Base-by-base conservation (phyloP, 495 filamentous ascomycete species). In the Daldinia decipiens region DNA sequence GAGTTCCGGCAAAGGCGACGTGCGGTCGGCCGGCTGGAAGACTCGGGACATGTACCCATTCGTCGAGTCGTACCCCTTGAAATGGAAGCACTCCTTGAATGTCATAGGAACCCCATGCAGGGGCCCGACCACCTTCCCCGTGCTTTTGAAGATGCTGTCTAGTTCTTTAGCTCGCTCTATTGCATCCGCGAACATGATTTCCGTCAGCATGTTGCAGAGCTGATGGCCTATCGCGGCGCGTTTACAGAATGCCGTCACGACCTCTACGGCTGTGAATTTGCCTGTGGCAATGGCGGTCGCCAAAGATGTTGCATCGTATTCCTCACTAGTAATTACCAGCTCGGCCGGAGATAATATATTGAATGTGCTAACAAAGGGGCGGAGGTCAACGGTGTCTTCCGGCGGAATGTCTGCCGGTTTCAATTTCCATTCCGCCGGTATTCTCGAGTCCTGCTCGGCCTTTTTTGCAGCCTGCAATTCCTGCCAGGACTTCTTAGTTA, bases 91-190 rank as follows among this genome's bases (percentile, higher is more conserved):
- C 68, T 92, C 90, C 75, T 92, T 91, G 36, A 90, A 73, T 3
- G 82, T 83, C 47, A 93, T 81, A 4, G 91, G 90, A 11, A 93
- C 82, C 19, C 91, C 91, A 70, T 91, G 89, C 0, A 93, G 78
- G 0, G 88, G 86, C 2, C 90, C 89, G 31, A 89, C 70, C 0
- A 84, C 80, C 32, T 78, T 82, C 26, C 86, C 86, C 21, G 84
- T 85, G 53, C 70, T 79, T 29, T 80, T 70, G 65, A 86, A 61
- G 24, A 76, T 81, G 24, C 77, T 73, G 72, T 93, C 91, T 5
- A 92, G 82, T 29, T 83, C 79, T 19, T 77, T 75, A 9, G 90
- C 90, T 26, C 84, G 82, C 19, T 76, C 76, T 7, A 91, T 75
- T 2, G 90, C 90, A 13, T 84, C 78, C 5, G 83, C 80, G 66